These are phyloP conservation scores for Backusella psychrophila DNA, from an alignment of 192 early-diverging fungal genomes.

Conservation along the genomic window DNA sequence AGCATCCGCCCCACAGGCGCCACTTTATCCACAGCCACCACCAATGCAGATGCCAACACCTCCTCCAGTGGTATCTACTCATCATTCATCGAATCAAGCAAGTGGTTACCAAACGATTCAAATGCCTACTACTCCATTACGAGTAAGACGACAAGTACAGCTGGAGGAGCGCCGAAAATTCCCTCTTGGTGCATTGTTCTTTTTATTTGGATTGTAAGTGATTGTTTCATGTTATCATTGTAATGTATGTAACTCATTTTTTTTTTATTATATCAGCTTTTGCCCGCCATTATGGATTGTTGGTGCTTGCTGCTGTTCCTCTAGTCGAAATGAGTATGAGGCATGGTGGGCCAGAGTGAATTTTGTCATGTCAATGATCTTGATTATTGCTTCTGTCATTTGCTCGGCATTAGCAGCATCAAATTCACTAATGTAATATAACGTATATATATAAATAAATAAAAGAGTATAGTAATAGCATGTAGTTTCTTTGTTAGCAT, in stretches of 20 bases:
- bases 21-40: neutral
- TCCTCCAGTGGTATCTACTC: neutral
- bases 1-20: neutral
- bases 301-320: conserved; percentile 21
- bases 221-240: neutral
- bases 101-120: neutral
- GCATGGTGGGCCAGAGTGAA: conserved; percentile 22
- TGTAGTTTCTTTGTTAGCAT: neutral
- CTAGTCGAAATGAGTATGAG: conserved; percentile 27
- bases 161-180: neutral
- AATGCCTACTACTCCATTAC: conserved; percentile 1
- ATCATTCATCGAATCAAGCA: neutral
- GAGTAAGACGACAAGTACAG: neutral
- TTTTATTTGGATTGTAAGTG: conserved; percentile 23
- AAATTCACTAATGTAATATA: neutral
- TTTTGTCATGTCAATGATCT: conserved; percentile 11
- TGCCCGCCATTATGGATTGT: conserved; percentile 18
- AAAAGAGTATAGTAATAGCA: neutral
- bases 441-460: neutral
- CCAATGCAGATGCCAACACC: neutral
- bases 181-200: conserved; percentile 15
- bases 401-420: neutral
- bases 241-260: neutral
- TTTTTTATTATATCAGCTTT: neutral
- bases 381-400: conserved; percentile 9